phyloP scores from a whole-genome alignment of 1,284 basidiomycete genomes.

The Waitea zeae region DNA sequence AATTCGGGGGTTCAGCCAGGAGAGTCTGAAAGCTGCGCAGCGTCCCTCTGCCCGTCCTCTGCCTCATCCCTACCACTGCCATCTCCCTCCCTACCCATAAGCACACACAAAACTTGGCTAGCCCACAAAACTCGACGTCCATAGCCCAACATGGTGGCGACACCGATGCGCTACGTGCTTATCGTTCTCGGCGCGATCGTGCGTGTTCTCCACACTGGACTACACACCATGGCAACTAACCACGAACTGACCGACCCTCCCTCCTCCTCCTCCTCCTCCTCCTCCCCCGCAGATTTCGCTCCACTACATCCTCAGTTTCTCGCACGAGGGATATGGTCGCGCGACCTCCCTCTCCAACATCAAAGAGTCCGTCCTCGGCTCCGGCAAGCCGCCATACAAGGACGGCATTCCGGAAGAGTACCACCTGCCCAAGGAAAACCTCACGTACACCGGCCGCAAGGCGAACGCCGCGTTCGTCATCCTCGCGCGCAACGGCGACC shows the following conservation, averaged over 20 bases:
- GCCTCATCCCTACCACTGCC: too few relatives aligned
- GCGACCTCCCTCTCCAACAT: constrained; percentile 16
- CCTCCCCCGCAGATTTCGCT: constrained; percentile 20
- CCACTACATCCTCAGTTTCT: constrained; percentile 18
- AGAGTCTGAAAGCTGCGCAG: neutral
- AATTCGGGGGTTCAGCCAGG: too few relatives aligned
- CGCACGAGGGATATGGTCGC: constrained; percentile 18
- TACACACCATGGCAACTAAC: constrained; percentile 2
- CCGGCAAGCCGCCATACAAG: constrained; percentile 29
- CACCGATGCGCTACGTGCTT: constrained; percentile 56
- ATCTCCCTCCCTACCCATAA: too few relatives aligned
- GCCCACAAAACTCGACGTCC: too few relatives aligned
- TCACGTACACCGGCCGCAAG: constrained; percentile 17
- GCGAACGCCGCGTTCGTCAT: constrained; percentile 22
- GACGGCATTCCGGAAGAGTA: constrained; percentile 35
- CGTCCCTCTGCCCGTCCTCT: too few relatives aligned
- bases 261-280: constrained; percentile 4
- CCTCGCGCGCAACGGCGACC: constrained; percentile 52
- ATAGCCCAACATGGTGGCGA: constrained; percentile 57
- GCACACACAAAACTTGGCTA: too few relatives aligned
- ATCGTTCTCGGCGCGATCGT: constrained; percentile 52
- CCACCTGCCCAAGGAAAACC: constrained; percentile 22
- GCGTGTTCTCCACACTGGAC: constrained; percentile 12
- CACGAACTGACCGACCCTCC: constrained; percentile 43
- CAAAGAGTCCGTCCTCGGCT: constrained; percentile 19